Evolutionary conservation across 2,329 filamentous ascomycete species (phyloP).

Genomic region (Penicillium sp.): DNA sequence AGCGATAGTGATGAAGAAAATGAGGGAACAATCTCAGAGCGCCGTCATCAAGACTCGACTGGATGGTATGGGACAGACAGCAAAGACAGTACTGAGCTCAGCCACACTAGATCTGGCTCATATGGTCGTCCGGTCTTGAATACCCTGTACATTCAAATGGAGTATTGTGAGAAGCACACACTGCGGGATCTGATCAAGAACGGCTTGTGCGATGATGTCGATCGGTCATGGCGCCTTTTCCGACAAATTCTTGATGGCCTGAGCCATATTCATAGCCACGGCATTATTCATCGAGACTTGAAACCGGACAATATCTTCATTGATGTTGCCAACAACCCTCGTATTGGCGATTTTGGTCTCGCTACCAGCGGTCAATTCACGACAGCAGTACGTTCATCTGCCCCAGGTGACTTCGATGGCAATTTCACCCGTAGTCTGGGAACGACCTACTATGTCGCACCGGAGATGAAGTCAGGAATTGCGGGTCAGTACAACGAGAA

Average conservation of each 20-base stretch:
- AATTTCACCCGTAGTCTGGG: slow-evolving; percentile 59
- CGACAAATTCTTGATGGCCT: slow-evolving; percentile 88
- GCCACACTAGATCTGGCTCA: slow-evolving; percentile 48
- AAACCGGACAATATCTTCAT: slow-evolving; percentile 99
- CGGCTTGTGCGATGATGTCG: slow-evolving; percentile 69
- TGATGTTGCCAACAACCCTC: slow-evolving; percentile 83
- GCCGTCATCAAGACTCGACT: slow-evolving; percentile 25
- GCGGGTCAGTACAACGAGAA: slow-evolving; percentile 84
- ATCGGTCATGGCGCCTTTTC: slow-evolving; percentile 87
- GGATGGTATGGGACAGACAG: slow-evolving; percentile 24
- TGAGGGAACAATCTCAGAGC: slow-evolving; percentile 37
- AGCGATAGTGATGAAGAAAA: slow-evolving; percentile 53
- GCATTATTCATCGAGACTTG: slow-evolving; percentile 92
- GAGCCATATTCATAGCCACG: slow-evolving; percentile 82
- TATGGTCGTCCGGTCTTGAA: slow-evolving; percentile 61
- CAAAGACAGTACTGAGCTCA: slow-evolving; percentile 36
- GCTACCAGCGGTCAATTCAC: slow-evolving; percentile 77
- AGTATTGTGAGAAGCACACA: slow-evolving; percentile 93
- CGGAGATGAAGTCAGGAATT: slow-evolving; percentile 77
- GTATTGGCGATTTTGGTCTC: slow-evolving; percentile 94
- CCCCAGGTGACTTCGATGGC: slow-evolving; percentile 37
- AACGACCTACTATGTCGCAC: slow-evolving; percentile 89
- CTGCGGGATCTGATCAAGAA: slow-evolving; percentile 82
- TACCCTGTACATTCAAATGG: slow-evolving; percentile 96
- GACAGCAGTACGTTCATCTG: slow-evolving; percentile 40